phyloP scores from a whole-genome alignment of 352 stramenopile genomes.

The Phytophthora macrochlamydospora region DNA sequence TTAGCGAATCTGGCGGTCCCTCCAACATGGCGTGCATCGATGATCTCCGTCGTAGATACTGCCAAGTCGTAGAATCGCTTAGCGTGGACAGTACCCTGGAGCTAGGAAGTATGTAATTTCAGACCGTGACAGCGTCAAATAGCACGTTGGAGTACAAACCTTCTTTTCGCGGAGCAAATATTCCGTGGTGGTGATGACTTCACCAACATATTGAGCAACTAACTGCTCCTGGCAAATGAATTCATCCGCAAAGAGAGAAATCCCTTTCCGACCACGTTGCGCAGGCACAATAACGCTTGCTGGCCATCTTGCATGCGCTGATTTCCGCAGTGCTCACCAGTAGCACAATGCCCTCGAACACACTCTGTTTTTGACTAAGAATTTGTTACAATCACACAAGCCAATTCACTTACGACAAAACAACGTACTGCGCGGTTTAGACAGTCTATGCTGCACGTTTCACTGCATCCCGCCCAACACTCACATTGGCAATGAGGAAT shows the following conservation, averaged over 20 bases:
- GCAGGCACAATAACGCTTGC: background rate
- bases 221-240: background rate
- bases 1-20: slow-evolving; percentile 1
- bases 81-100: background rate
- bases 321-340: background rate
- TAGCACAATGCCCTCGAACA: background rate
- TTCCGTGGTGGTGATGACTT: background rate
- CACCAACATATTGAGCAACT: slow-evolving; percentile 7
- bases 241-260: background rate
- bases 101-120: background rate
- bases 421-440: background rate
- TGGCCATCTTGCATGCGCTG: background rate
- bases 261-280: background rate
- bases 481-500: background rate
- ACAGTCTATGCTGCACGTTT: background rate
- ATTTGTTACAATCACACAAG: background rate
- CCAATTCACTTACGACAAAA: background rate
- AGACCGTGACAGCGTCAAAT: background rate
- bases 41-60: background rate
- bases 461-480: background rate
- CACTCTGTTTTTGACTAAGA: background rate
- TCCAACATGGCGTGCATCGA: background rate
- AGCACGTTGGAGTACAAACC: background rate
- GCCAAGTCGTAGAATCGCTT: background rate
- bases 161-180: slow-evolving; percentile 2